These are phyloP conservation scores for Miamiensis avidus DNA, from an alignment of 169 alveolate genomes.

Conservation along the genomic window DNA sequence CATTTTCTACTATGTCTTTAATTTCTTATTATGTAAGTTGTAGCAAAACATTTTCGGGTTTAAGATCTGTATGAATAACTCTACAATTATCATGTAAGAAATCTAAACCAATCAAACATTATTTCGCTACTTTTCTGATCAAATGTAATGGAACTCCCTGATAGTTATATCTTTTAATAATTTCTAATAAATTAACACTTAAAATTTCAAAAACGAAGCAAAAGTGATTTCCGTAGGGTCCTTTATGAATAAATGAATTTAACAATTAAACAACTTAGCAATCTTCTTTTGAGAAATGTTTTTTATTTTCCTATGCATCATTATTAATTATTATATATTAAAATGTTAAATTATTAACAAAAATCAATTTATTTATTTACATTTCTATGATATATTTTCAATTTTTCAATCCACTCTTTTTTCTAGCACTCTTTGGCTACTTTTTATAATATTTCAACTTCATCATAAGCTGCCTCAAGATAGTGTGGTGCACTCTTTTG, in stretches of 20 bases:
- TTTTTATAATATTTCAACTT: conserved; percentile 92
- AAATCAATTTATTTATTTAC: conserved; percentile 1
- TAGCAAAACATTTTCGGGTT: conserved; percentile 97
- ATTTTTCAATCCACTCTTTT: conserved; percentile 31
- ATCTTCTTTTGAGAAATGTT: conserved; percentile 50
- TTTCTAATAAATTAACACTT: conserved; percentile 97
- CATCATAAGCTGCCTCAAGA: conserved; percentile 99
- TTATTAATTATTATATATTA: too few relatives aligned
- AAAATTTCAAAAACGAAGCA: conserved; percentile 98
- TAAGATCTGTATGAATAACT: conserved; percentile 99
- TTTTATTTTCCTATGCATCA: conserved; percentile 20
- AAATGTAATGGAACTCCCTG: conserved; percentile 95
- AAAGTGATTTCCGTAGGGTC: conserved; percentile 98
- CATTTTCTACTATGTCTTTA: conserved; percentile 45
- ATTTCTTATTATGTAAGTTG: conserved; percentile 36
- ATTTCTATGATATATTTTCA: conserved; percentile 29
- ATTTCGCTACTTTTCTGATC: conserved; percentile 95
- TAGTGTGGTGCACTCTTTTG: conserved; percentile 97
- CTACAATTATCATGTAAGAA: conserved; percentile 94
- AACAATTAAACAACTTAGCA: conserved; percentile 93
- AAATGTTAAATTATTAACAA: too few relatives aligned
- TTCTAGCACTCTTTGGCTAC: conserved; percentile 69
- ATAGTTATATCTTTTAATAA: conserved; percentile 95
- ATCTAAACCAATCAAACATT: conserved; percentile 96
- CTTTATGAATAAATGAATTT: conserved; percentile 94